Base-by-base conservation (phyloP, 192 early-diverging fungal genomes). In the Allomyces macrogynus region DNA sequence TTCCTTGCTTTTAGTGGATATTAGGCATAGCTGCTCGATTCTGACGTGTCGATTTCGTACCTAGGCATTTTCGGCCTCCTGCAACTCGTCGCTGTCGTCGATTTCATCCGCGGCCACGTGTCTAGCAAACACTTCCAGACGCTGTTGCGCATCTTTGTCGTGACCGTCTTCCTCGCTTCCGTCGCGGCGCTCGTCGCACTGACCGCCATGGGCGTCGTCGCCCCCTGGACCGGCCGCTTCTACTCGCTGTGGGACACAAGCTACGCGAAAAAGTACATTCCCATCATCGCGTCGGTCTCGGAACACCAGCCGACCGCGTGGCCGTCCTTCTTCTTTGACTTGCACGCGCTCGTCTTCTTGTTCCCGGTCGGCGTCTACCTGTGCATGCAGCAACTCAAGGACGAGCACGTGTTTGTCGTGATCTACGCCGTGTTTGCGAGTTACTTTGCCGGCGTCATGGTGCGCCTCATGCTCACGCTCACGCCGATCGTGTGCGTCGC, bases 361-460 rank as follows among this genome's bases (percentile, higher is more conserved):
- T 90, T 99, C 76, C 97, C 97, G 8, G 97, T 90, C 14, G 97
- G 97, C 14, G 83, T 98, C 61, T 99, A 92, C 78, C 84, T 99
- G 68, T 95, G 92, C 75, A 98, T 98, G 86, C 79, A 80, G 70
- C 82, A 92, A 68, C 79, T 97, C n/a, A 76, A 79, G 32, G 97
- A 99, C 69, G 90, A 96, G 71, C 94, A 97, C 68, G 89, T 99
- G 18, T 99, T 99, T 72, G 84, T 99, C 65, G 93, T 97, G 63
- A 75, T 99, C 0, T 99, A 99, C 75, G 81, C 87, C n/a, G 76
- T 93, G n/a, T 92, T 93, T 75, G 94, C 93, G 3, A 88, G 92
- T 10, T 99, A 99, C 78, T 99, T 99, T 86, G 91, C 97, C 20
- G 90, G 97, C 64, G 97, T 99, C 63, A 99, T 99, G 97, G 95